These are phyloP conservation scores for Luffa aegyptiaca DNA, from an alignment of 306 rosid genomes.

Conservation along the genomic window DNA sequence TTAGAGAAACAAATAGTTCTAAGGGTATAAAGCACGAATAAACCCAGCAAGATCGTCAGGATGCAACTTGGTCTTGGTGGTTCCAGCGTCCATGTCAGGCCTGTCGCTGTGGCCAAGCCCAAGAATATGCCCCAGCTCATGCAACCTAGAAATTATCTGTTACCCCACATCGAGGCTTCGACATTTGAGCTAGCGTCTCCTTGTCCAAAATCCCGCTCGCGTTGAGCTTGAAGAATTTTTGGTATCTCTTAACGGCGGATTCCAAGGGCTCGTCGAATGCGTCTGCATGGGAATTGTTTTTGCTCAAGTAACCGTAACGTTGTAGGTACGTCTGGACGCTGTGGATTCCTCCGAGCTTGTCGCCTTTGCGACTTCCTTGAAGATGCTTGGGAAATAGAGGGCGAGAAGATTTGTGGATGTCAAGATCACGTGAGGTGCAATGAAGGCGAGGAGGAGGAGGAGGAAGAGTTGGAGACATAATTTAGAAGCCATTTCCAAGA, in stretches of 20 bases:
- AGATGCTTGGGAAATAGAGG: slow-evolving; percentile 22
- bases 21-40: no score
- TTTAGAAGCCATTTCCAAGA: background rate
- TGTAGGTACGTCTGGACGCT: slow-evolving; percentile 24
- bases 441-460: background rate
- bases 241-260: slow-evolving; percentile 30
- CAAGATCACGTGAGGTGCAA: background rate
- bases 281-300: background rate
- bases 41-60: no score
- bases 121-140: no score
- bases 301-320: slow-evolving; percentile 26
- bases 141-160: no score
- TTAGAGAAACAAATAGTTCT: no score
- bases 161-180: slow-evolving; percentile 22
- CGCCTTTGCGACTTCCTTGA: slow-evolving; percentile 22
- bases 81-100: no score
- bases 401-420: background rate
- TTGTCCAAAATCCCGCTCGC: slow-evolving; percentile 18
- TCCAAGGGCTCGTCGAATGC: slow-evolving; percentile 22
- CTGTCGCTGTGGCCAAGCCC: no score
- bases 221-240: slow-evolving; percentile 13
- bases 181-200: slow-evolving; percentile 19
- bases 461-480: background rate
- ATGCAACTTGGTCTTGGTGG: no score
- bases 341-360: slow-evolving; percentile 18